Evolutionary conservation across 306 rosid species (phyloP).

Genomic region (Hylodesmum podocarpum): DNA sequence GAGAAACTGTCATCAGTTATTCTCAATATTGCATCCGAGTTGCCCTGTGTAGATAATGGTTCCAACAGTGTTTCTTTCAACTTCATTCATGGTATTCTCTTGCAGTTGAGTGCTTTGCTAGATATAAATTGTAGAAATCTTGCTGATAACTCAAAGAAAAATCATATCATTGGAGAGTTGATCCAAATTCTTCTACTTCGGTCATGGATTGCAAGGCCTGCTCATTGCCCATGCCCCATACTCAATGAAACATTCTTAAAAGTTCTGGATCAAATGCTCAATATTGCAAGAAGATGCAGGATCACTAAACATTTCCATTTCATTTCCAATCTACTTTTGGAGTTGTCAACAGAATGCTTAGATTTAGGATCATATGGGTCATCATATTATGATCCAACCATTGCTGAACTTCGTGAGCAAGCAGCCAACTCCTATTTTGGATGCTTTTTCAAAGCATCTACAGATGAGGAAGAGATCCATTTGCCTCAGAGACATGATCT

Average conservation of each 20-base stretch:
- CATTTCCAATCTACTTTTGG: constrained; percentile 61
- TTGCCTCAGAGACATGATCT: constrained; percentile 39
- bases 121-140: constrained; percentile 77
- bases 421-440: constrained; percentile 79
- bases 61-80: constrained; percentile 51
- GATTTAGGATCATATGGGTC: constrained; percentile 56
- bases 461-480: constrained; percentile 48
- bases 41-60: constrained; percentile 53
- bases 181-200: constrained; percentile 50
- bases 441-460: constrained; percentile 74
- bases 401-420: constrained; percentile 80
- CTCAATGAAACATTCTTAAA: constrained; percentile 66
- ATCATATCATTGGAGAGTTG: constrained; percentile 61
- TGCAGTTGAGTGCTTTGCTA: constrained; percentile 78
- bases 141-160: constrained; percentile 78
- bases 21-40: constrained; percentile 68
- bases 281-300: constrained; percentile 60
- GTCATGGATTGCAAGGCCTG: constrained; percentile 73
- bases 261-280: constrained; percentile 81
- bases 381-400: constrained; percentile 74
- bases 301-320: constrained; percentile 38
- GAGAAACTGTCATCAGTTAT: constrained; percentile 76
- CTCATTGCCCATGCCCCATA: constrained; percentile 68
- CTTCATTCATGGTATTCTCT: constrained; percentile 79
- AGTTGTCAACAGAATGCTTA: constrained; percentile 69